phyloP scores from a whole-genome alignment of 352 stramenopile species.

The Albugo laibachii region DNA sequence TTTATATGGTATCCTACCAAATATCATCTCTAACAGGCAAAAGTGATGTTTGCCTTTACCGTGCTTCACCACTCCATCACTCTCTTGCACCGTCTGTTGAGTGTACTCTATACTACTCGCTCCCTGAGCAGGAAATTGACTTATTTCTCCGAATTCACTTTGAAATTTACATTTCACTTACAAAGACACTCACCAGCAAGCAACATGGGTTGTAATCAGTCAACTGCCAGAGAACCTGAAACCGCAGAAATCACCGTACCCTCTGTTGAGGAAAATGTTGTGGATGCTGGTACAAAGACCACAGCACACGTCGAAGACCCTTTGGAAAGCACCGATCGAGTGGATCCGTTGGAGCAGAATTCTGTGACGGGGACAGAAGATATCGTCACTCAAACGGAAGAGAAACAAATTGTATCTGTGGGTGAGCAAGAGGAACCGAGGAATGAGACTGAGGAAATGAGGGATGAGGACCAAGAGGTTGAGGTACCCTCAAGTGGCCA shows the following conservation, averaged over 20 bases:
- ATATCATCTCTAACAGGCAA: neutral
- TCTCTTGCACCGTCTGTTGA: no score
- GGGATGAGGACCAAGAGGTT: neutral
- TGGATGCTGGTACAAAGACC: conserved; percentile 5
- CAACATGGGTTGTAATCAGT: conserved; percentile 56
- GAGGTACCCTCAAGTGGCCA: neutral
- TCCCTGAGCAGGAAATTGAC: neutral
- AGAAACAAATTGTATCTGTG: neutral
- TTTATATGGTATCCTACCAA: no score
- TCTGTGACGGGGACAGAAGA: neutral
- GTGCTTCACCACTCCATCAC: neutral
- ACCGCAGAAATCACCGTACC: neutral
- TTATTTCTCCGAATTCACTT: neutral
- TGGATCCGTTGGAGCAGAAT: neutral
- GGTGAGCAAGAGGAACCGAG: neutral
- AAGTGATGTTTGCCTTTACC: neutral
- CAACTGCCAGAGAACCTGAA: conserved; percentile 22
- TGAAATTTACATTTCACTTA: neutral
- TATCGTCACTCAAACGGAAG: neutral
- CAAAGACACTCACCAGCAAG: neutral
- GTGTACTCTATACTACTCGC: neutral
- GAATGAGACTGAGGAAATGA: neutral
- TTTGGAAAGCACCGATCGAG: conserved; percentile 2
- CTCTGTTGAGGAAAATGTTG: neutral
- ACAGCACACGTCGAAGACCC: conserved; percentile 3